Evolutionary conservation across 2,329 filamentous ascomycete genomes (phyloP), one percentile per base, ranked within the genome.

Genomic region (Penicillium griseofulvum): DNA sequence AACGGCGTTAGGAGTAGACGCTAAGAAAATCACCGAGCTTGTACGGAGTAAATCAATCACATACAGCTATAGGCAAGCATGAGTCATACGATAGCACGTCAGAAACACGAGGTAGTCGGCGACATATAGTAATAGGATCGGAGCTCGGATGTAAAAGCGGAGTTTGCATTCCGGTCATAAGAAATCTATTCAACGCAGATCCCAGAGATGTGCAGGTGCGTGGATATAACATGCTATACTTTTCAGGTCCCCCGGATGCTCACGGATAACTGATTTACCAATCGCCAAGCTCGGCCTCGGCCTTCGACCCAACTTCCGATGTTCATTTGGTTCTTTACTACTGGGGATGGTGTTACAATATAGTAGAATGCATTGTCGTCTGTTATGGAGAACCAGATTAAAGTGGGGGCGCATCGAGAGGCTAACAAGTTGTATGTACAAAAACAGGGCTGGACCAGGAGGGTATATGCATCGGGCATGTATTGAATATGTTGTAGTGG

Each of bases 121-220:
- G 36, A 53, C 36, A 31, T 38, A 24, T 33, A 33, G 41, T 9
- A 19, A 17, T 16, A 28, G n/a, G 12, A 28, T 42, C 51, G 51
- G 51, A 3, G 44, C 29, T 49, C 51, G 51, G 51, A 49, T 24
- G 19, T 42, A 53, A 49, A 49, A 28, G 29, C 58, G 53, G 52
- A 43, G n/a, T 59, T 54, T 55, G 55, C 46, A 43, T 49, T 52
- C 57, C 55, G 49, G 28, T n/a, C 24, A 42, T 47, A 47, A 37
- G 19, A 39, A 44, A 39, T 47, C 9, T 41, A 36, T 29, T 48
- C 43, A 47, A 22, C 33, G 52, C 51, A 48, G 57, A 53, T 55
- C 51, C 17, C 29, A 17, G 28, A 54, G 56, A 53, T 48, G 60
- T 58, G 56, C 41, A 46, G 50, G 61, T 62, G 61, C 61, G 61